These are phyloP conservation scores for Leptoxyphium fumago DNA, from an alignment of 2,329 filamentous ascomycete genomes.

Conservation along the genomic window DNA sequence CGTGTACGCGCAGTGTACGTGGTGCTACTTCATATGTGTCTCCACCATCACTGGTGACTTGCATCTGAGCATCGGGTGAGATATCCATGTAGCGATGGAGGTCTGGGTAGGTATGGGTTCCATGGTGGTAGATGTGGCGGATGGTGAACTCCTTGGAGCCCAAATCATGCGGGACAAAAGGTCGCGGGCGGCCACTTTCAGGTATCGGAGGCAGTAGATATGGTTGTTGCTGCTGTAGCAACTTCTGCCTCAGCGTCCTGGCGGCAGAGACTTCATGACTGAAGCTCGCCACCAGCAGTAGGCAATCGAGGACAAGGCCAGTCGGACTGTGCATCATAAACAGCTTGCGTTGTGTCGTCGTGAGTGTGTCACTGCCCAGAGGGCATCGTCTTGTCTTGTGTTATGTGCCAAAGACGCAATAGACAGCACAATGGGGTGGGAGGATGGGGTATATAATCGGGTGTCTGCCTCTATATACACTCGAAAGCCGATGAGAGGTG, in stretches of 20 bases:
- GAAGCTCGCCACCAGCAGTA: conserved; percentile 5
- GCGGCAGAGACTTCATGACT: conserved; percentile 7
- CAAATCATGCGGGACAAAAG: conserved; percentile 5
- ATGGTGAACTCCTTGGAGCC: conserved; percentile 36
- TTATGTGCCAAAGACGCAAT: too few species aligned
- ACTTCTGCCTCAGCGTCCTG: conserved; percentile 6
- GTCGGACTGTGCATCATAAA: neutral
- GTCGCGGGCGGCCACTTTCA: conserved; percentile 2
- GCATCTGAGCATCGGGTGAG: conserved; percentile 34
- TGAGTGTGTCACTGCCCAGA: too few species aligned
- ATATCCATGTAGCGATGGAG: conserved; percentile 69
- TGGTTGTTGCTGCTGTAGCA: conserved; percentile 8
- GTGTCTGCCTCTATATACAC: too few species aligned
- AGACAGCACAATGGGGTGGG: too few species aligned
- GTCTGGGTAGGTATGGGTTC: conserved; percentile 60
- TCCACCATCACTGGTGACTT: conserved; percentile 15
- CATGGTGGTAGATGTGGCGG: conserved; percentile 86
- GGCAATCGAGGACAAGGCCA: neutral
- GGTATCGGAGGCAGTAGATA: conserved; percentile 11
- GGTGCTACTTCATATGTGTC: conserved; percentile 24
- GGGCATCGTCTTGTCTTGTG: too few species aligned
- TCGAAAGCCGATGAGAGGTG: too few species aligned
- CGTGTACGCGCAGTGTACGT: conserved; percentile 28
- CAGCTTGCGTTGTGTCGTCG: too few species aligned
- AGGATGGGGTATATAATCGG: too few species aligned